These are phyloP conservation scores for Nemania serpens DNA, from an alignment of 2,329 filamentous ascomycete species.

Conservation along the genomic window DNA sequence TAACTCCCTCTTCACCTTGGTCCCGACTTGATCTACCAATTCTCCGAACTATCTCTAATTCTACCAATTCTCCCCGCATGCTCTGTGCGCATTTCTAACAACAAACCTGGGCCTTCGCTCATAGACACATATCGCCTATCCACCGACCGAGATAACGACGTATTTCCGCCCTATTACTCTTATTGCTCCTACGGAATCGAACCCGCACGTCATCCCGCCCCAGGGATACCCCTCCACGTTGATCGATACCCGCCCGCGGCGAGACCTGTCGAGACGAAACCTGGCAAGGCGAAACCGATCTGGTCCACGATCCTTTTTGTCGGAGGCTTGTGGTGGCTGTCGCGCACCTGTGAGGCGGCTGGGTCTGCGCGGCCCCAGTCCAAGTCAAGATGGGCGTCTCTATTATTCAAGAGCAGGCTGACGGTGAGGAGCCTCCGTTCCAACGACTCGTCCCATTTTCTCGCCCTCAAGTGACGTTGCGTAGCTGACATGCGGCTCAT, in stretches of 20 bases:
- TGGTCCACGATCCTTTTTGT: slow-evolving; percentile 6
- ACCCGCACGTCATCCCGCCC: not conserved
- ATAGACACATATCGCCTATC: too few species aligned
- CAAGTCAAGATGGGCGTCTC: slow-evolving; percentile 78
- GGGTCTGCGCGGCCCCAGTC: slow-evolving; percentile 24
- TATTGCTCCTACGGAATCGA: not conserved
- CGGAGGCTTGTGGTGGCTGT: slow-evolving; percentile 10
- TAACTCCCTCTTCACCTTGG: not conserved
- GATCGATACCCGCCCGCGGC: not conserved
- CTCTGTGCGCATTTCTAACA: not conserved
- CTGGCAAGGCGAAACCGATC: not conserved
- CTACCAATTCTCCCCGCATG: not conserved
- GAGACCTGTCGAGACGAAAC: not conserved
- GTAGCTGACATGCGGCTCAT: slow-evolving; percentile 14
- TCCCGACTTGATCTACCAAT: not conserved
- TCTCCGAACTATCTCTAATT: not conserved
- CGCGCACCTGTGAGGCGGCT: slow-evolving; percentile 22
- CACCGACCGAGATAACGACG: not conserved
- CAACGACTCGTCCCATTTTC: not conserved
- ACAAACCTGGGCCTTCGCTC: too few species aligned
- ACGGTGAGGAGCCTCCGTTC: slow-evolving; percentile 58
- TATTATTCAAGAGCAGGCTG: slow-evolving; percentile 81
- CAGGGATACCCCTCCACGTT: not conserved
- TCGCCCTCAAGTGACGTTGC: not conserved
- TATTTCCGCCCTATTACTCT: not conserved